Base-by-base conservation (phyloP, 1,139 yeast genomes). In the Diutina scorzettiae region DNA sequence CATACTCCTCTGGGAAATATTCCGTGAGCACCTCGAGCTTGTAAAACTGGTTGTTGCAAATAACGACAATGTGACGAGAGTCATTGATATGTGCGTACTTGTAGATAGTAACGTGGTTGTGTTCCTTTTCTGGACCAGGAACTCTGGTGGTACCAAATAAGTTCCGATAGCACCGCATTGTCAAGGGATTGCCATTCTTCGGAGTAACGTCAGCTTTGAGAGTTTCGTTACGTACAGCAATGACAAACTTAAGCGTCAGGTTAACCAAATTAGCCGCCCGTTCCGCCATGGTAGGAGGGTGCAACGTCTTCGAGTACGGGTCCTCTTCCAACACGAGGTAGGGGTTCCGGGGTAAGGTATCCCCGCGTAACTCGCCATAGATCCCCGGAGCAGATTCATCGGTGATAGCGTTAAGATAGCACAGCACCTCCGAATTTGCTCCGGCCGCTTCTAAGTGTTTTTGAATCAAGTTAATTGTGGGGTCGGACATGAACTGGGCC, bases 331-430 rank as follows among this genome's bases (percentile, higher is more conserved):
- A 58, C 7, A 81, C 72, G 50, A 81, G 65, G 51, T 79, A 81
- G 0, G 93, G 93, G 52, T 81, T 81, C 46, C 89, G 63, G 4
- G 93, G 93, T 42, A 81, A 62, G 2, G 81, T 77, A 50, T 78
- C 82, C 12, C 79, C 79, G 42, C 76, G 59, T 33, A 74, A 58
- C 44, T 79, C 83, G 24, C 83, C 83, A 48, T 80, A 77, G 41
- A 79, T 74, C 12, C 78, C 80, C 0, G 82, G 76, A 36, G 74
- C 73, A 47, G 71, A 69, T 49, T 69, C 80, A 51, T 66, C 78
- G 58, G 70, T 79, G 56, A 68, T 79, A 43, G 70, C 67, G 49
- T 77, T 78, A 45, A 81, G 57, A 56, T 81, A 81, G 48, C 84
- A 79, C 5, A 61, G 43, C 24, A 60, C 60, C 12, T 44, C 42